Evolutionary conservation across 2,329 filamentous ascomycete species (phyloP).

Genomic region (Colletotrichum tamarilloi): DNA sequence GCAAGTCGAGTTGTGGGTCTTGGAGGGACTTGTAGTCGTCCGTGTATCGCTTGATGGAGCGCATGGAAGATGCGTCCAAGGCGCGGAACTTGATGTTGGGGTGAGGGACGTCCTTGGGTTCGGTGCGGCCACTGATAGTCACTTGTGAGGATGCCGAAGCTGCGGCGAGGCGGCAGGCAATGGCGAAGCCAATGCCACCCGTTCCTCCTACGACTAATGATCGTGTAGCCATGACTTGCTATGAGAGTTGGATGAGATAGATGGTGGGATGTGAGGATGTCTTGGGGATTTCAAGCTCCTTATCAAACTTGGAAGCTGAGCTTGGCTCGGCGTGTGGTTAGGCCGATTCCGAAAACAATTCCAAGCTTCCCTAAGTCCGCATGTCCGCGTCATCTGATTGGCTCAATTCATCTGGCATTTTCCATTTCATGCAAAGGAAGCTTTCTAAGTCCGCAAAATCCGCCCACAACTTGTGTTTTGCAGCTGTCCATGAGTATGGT

Average conservation of each 20-base stretch:
- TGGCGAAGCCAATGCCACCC: constrained; percentile 48
- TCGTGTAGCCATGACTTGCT: constrained; percentile 29
- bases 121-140: constrained; percentile 47
- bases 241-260: background rate
- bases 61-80: constrained; percentile 49
- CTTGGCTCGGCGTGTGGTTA: background rate
- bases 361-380: background rate
- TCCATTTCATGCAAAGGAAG: background rate
- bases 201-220: constrained; percentile 50
- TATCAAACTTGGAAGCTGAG: background rate
- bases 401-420: background rate
- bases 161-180: constrained; percentile 48
- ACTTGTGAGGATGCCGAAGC: constrained; percentile 40
- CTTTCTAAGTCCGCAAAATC: background rate
- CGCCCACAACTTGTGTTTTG: background rate
- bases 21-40: constrained; percentile 40
- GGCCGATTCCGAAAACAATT: background rate
- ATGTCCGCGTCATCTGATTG: background rate
- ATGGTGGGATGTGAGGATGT: background rate
- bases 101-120: constrained; percentile 43
- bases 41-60: constrained; percentile 46
- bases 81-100: constrained; percentile 46
- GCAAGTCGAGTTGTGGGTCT: constrained; percentile 47
- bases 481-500: background rate
- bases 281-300: background rate